Evolutionary conservation across 345 rosid genomes (phyloP).

Genomic region (Brassica carinata): DNA sequence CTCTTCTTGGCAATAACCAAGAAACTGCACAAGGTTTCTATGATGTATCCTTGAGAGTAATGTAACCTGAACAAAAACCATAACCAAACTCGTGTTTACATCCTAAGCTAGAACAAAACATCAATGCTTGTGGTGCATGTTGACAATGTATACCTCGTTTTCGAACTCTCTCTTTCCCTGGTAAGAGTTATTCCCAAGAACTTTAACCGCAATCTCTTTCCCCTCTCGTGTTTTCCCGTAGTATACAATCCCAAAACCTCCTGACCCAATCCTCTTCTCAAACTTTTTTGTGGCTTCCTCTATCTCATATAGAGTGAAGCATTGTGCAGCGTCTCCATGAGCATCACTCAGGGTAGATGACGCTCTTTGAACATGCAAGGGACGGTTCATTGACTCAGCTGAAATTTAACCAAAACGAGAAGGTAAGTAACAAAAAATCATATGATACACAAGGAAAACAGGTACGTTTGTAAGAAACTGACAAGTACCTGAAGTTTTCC

Average conservation of each 20-base stretch:
- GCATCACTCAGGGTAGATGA: constrained; percentile 63
- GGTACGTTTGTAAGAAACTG: background rate
- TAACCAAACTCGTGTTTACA: background rate
- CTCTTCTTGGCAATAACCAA: constrained; percentile 95
- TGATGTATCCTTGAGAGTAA: constrained; percentile 99
- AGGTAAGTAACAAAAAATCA: constrained; percentile 4
- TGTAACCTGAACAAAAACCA: constrained; percentile 60
- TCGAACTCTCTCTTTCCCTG: constrained; percentile 94
- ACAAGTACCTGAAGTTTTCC: constrained; percentile 35
- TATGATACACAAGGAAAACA: background rate
- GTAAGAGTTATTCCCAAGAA: constrained; percentile 73
- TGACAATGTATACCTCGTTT: constrained; percentile 67
- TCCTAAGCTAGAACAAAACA: background rate
- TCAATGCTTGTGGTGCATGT: background rate
- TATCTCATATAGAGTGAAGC: constrained; percentile 75
- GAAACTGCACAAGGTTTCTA: constrained; percentile 94
- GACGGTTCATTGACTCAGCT: constrained; percentile 42
- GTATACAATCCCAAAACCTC: constrained; percentile 94
- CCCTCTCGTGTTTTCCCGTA: constrained; percentile 86
- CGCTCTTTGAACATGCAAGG: constrained; percentile 53
- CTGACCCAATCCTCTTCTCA: constrained; percentile 92
- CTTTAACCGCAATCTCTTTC: constrained; percentile 94
- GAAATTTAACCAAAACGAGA: background rate
- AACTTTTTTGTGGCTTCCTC: constrained; percentile 74
- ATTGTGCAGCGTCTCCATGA: constrained; percentile 78